Evolutionary conservation across 176 grass and related monocot species (phyloP).

Genomic region (Cenchrus fungigraminus): DNA sequence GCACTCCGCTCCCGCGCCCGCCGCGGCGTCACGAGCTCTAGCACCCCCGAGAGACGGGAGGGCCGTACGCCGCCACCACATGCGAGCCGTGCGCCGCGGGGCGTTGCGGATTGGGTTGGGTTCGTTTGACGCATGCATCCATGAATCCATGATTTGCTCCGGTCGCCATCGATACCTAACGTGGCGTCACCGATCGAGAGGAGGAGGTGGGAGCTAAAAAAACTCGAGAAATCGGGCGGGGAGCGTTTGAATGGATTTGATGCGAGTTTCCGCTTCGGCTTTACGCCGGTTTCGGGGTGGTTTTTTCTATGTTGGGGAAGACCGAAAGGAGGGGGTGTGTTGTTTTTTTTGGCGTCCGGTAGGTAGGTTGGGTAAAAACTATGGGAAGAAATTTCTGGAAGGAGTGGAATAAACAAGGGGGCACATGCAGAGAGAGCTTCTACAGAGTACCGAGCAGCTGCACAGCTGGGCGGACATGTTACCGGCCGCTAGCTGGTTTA

Average conservation of each 20-base stretch:
- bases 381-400: constrained; percentile 35
- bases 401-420: constrained; percentile 7
- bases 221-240: too few relatives aligned
- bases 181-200: constrained; percentile 16
- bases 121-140: too few relatives aligned
- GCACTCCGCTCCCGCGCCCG: too few relatives aligned
- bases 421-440: constrained; percentile 25
- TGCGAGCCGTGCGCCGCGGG: too few relatives aligned
- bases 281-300: neutral
- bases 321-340: neutral
- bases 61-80: too few relatives aligned
- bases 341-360: neutral
- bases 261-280: neutral
- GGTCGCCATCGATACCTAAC: constrained; percentile 40
- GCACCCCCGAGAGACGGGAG: too few relatives aligned
- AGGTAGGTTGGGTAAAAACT: constrained; percentile 16
- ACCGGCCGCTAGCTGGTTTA: neutral
- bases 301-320: neutral
- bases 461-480: constrained; percentile 6
- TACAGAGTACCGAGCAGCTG: constrained; percentile 2
- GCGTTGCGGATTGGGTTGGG: neutral
- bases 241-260: neutral
- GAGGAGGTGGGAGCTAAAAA: neutral
- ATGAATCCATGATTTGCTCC: neutral
- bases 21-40: too few relatives aligned